Conservation (phyloP, 768 basidiomycete genomes). For the Terana coerulea region DNA sequence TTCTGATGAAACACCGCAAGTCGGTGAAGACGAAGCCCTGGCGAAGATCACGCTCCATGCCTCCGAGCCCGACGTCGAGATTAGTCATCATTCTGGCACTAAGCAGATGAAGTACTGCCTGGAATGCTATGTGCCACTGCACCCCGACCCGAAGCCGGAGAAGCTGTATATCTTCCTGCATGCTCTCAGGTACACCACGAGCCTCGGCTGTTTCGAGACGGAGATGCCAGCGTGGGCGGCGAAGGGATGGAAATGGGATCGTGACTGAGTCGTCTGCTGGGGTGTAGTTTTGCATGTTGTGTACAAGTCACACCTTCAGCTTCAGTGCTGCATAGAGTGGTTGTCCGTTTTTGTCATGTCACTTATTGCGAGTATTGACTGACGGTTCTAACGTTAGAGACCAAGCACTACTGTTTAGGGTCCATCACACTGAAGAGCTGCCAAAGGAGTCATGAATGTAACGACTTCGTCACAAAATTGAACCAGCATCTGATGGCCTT, state of each 20-base stretch:
- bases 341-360: too few species aligned
- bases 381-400: too few species aligned
- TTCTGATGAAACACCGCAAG: too few species aligned
- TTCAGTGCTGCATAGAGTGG: too few species aligned
- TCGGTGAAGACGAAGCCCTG: slow-evolving; percentile 48
- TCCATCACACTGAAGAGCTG: too few species aligned
- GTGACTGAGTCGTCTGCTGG: not conserved
- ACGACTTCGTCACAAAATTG: too few species aligned
- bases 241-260: slow-evolving; percentile 67
- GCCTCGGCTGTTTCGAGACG: slow-evolving; percentile 79
- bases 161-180: slow-evolving; percentile 95
- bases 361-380: too few species aligned
- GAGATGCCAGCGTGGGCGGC: slow-evolving; percentile 88
- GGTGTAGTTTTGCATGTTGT: too few species aligned
- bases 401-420: too few species aligned
- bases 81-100: slow-evolving; percentile 12
- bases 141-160: slow-evolving; percentile 91
- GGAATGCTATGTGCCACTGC: slow-evolving; percentile 89
- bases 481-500: too few species aligned
- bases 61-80: not conserved
- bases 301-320: too few species aligned
- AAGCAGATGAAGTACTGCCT: slow-evolving; percentile 62
- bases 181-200: slow-evolving; percentile 79
- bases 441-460: too few species aligned
- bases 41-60: slow-evolving; percentile 19